Base-by-base conservation (phyloP, 2,329 filamentous ascomycete species). In the Stachybotrys chartarum region DNA sequence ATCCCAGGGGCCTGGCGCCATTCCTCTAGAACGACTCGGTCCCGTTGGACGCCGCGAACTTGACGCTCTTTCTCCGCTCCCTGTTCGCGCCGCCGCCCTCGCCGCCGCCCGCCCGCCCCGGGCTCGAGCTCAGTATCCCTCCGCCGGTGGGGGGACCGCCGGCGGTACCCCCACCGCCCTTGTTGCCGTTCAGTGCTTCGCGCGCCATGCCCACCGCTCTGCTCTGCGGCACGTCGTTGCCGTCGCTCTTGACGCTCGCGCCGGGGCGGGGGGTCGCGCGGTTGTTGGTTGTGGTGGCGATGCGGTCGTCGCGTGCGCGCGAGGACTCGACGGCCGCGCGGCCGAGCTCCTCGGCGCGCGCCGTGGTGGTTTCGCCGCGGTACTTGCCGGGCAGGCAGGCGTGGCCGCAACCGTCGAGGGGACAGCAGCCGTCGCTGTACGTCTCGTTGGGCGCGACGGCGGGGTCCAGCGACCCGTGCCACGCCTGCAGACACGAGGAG, bases 341-440 rank as follows among this genome's bases (percentile, higher is more conserved):
- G 11, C 73, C 75, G 3, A 84, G 67, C 55, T 84, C 81, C n/a
- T 82, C 81, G 35, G 73, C 74, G 5, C 75, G 70, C 3, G 71
- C 72, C 0, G 72, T 74, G 30, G 65, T 69, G 1, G 65, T 73
- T 60, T 82, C 79, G 7, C 77, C 72, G 5, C 80, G 75, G 69
- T 82, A 84, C 42, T 71, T 72, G 0, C 82, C 81, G 0, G 82
- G 82, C 0, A 86, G 73, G 58, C 84, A 87, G 31, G 81, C 80
- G 61, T 87, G 84, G 3, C 83, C 79, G 63, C 84, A 87, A 0
- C 84, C 83, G 58, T 86, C 82, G n/a, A 84, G 68, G 1, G 84
- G 83, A 59, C 84, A 87, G 66, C 78, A 84, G 0, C 84, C 84
- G 51, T 78, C 81, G 35, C 78, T 78, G 59, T 67, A 73, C 32